Conservation (phyloP, 352 stramenopile genomes). For the Phytophthora brassicae region DNA sequence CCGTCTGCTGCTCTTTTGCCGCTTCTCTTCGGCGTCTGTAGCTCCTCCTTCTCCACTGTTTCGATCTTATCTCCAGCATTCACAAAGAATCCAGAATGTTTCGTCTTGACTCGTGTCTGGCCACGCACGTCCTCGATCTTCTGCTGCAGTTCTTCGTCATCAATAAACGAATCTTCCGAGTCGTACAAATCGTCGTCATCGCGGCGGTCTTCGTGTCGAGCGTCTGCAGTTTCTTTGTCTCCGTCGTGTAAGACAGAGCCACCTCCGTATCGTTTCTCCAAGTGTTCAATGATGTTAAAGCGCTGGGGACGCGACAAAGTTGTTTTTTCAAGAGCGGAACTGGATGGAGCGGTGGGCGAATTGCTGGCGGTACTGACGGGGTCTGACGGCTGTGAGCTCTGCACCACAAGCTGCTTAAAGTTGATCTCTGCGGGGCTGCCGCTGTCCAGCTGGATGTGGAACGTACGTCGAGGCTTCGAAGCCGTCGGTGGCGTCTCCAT, state of each 20-base stretch:
- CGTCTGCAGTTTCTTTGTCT: slow-evolving; percentile 17
- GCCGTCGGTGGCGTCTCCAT: slow-evolving; percentile 2
- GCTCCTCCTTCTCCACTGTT: slow-evolving; percentile 52
- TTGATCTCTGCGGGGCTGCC: slow-evolving; percentile 62
- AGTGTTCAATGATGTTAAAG: slow-evolving; percentile 87
- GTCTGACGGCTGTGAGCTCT: slow-evolving; percentile 11
- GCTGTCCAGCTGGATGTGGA: slow-evolving; percentile 54
- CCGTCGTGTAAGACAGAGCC: slow-evolving; percentile 59
- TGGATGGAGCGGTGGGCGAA: not conserved
- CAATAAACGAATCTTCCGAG: slow-evolving; percentile 89
- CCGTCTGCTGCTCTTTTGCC: slow-evolving; percentile 57
- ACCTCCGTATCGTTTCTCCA: slow-evolving; percentile 84
- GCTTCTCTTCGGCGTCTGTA: slow-evolving; percentile 27
- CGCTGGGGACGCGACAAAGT: slow-evolving; percentile 33
- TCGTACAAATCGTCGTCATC: slow-evolving; percentile 89
- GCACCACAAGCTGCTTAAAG: slow-evolving; percentile 64
- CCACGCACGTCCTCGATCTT: slow-evolving; percentile 83
- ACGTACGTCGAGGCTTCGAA: slow-evolving; percentile 36
- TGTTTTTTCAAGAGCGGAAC: not conserved
- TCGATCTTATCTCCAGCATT: slow-evolving; percentile 87
- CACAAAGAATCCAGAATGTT: slow-evolving; percentile 88
- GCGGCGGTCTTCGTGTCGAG: slow-evolving; percentile 36
- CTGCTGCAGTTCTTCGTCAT: slow-evolving; percentile 80
- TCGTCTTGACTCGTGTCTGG: slow-evolving; percentile 75
- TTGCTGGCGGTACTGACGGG: not conserved